Conservation (phyloP, 257 asterid genomes). For the Salvia rosmarinus region DNA sequence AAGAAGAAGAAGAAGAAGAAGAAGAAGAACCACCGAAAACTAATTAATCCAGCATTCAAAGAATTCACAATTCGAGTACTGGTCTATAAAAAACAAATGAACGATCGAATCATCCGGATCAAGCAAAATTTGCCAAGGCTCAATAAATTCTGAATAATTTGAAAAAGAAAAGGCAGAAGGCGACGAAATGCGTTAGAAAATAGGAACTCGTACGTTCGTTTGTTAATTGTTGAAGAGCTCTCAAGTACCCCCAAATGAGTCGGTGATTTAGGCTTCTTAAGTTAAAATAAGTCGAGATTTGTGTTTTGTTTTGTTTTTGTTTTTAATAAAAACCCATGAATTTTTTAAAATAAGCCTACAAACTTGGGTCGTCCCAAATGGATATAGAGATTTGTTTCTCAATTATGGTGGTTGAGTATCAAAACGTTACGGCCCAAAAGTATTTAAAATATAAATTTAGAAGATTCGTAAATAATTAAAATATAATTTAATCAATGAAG, state of each 20-base stretch:
- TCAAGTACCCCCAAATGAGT: conserved; percentile 13
- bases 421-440: neutral
- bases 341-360: too few relatives aligned
- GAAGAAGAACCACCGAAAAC: neutral
- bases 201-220: conserved; percentile 13
- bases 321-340: too few relatives aligned
- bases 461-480: too few relatives aligned
- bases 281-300: neutral
- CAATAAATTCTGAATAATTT: conserved; percentile 10
- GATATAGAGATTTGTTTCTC: neutral
- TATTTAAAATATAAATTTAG: too few relatives aligned
- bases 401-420: neutral
- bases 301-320: too few relatives aligned
- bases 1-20: too few relatives aligned
- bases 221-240: neutral
- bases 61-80: neutral
- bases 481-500: too few relatives aligned
- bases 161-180: neutral
- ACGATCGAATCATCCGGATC: conserved; percentile 12
- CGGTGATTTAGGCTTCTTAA: neutral
- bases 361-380: too few relatives aligned
- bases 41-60: conserved; percentile 15
- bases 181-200: neutral
- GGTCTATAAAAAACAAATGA: neutral
- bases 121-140: conserved; percentile 2